Conservation (phyloP, 805 yeast genomes). For the Cyberlindnera euphorbiiphila region DNA sequence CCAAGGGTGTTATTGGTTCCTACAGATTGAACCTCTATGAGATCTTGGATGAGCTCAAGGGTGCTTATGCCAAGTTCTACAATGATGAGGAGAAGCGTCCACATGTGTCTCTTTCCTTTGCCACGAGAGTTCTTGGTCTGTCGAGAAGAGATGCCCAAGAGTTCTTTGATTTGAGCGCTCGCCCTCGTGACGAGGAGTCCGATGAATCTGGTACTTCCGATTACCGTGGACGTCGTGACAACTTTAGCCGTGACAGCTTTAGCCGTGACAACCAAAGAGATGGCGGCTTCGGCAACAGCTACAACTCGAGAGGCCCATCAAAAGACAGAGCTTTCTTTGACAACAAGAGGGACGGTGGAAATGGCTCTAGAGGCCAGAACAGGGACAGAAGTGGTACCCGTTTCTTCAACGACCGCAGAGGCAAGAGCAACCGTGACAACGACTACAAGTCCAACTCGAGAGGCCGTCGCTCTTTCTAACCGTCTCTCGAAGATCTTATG, state of each 20-base stretch:
- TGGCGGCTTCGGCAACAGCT: neutral
- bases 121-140: conserved; percentile 22
- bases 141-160: conserved; percentile 19
- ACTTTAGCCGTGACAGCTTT: neutral
- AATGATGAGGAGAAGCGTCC: conserved; percentile 20
- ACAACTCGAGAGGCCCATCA: conserved; percentile 1
- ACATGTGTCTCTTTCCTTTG: conserved; percentile 21
- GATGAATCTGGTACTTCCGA: neutral
- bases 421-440: neutral
- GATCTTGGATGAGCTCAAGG: conserved; percentile 32
- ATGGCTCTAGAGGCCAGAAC: conserved; percentile 1
- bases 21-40: conserved; percentile 32
- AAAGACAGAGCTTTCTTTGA: conserved; percentile 6
- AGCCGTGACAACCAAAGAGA: conserved; percentile 4
- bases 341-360: conserved; percentile 2
- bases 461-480: neutral
- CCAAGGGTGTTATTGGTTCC: conserved; percentile 32
- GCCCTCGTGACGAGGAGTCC: neutral
- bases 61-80: conserved; percentile 27
- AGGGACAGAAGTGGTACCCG: neutral
- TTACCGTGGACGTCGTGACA: neutral
- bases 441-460: neutral
- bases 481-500: too few relatives aligned
- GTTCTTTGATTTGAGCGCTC: conserved; percentile 18
- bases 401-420: conserved; percentile 4